Evolutionary conservation across 805 yeast genomes (phyloP), one percentile per base, ranked within the genome.

Genomic region (Kodamaea kakaduensis): DNA sequence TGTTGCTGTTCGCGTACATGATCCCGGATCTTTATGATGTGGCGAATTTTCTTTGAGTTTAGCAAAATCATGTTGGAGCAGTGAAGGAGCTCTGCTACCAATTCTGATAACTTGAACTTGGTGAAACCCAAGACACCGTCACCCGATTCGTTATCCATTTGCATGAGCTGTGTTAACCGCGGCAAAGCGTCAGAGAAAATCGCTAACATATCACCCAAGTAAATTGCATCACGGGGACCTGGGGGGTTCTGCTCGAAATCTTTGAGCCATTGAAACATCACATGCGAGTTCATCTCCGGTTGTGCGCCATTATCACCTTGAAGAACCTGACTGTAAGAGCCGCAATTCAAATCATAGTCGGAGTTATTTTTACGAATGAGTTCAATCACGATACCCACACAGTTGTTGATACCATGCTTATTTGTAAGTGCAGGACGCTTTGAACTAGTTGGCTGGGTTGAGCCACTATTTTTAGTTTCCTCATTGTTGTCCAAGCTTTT

Each of bases 51-150:
- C 25, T 73, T 77, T 30, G 89, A 87, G 56, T 90, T 93, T 46
- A 93, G 71, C 13, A 88, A 69, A 0, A 83, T 86, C 97, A 93
- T 93, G 61, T 93, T 93, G n/a, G 96, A 87, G 54, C 99, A 93
- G 59, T 93, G 98, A 38, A 93, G 69, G 25, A 93, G 69, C 52
- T 93, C 99, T 0, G 98, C 98, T 32, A 93, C 77, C 34, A 93
- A 66, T 60, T 93, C 99, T 42, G 95, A 81, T 16, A 93, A 75
- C 52, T 88, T 85, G 61, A 93, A 89, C 44, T 89, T 72, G 49
- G 89, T 95, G 56, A 90, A 86, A 0, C 98, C 98, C 15, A 93
- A 63, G 1, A 93, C 88, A n/a, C n/a, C 10, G 6, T 14, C 28
- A 16, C 14, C 17, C 29, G 5, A 12, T 12, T 26, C 12, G n/a